Conservation (phyloP, 257 asterid species). For the Solanum pennellii region DNA sequence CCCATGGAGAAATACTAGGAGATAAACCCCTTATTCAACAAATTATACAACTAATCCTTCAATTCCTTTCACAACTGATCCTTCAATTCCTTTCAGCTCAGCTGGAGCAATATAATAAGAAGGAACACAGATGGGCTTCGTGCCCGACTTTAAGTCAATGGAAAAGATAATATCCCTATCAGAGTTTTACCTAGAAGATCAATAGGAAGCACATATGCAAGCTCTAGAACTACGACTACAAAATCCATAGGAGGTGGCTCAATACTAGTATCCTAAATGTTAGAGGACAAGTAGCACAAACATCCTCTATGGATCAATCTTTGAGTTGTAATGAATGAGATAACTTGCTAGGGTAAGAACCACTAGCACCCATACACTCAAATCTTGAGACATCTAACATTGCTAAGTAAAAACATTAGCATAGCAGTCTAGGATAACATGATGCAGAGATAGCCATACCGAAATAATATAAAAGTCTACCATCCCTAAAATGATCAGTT, state of each 20-base stretch:
- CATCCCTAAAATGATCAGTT: background rate
- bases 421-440: background rate
- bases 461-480: too few species aligned
- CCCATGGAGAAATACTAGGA: background rate
- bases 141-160: background rate
- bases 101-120: too few species aligned
- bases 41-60: too few species aligned
- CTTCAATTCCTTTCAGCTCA: background rate
- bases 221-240: background rate
- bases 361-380: background rate
- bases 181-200: background rate
- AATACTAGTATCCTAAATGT: background rate
- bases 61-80: background rate
- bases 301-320: too few species aligned
- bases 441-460: background rate
- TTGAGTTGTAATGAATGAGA: background rate
- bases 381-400: background rate
- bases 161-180: too few species aligned
- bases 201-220: background rate
- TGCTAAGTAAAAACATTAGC: background rate
- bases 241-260: background rate
- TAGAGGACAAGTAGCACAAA: too few species aligned
- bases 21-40: too few species aligned
- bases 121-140: background rate
- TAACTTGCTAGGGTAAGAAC: background rate